Evolutionary conservation across 2,329 filamentous ascomycete species (phyloP).

Genomic region (Triangularia setosa): DNA sequence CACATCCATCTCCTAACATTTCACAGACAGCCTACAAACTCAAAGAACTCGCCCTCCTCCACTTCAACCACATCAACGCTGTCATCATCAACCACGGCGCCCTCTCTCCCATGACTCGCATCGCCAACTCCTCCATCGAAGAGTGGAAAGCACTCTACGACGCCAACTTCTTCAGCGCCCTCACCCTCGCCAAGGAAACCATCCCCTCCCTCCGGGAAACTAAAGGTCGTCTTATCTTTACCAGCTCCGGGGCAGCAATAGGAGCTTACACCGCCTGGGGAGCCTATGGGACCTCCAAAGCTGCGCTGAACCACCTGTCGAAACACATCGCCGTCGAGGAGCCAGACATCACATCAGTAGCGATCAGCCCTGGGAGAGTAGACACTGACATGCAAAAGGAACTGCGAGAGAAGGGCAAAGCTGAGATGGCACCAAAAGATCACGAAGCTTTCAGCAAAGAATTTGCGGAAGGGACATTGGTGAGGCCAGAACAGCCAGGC

Average conservation of each 20-base stretch:
- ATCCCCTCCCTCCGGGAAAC: conserved; percentile 64
- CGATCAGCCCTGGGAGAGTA: conserved; percentile 74
- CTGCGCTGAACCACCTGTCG: conserved; percentile 75
- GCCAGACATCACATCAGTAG: conserved; percentile 66
- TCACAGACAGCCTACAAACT: conserved; percentile 39
- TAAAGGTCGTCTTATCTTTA: conserved; percentile 70
- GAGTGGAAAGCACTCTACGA: conserved; percentile 77
- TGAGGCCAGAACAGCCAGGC: conserved; percentile 81
- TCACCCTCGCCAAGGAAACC: conserved; percentile 73
- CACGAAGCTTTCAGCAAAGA: conserved; percentile 67
- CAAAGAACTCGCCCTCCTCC: conserved; percentile 59
- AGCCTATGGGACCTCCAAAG: conserved; percentile 78
- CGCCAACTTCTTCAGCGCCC: conserved; percentile 79
- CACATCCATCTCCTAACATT: too few species aligned
- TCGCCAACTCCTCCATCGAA: conserved; percentile 63
- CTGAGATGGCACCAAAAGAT: conserved; percentile 49
- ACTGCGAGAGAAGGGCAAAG: conserved; percentile 58
- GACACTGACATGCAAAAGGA: conserved; percentile 89
- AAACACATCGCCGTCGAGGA: conserved; percentile 73
- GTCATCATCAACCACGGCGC: conserved; percentile 86
- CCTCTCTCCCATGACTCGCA: conserved; percentile 67
- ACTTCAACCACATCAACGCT: conserved; percentile 72
- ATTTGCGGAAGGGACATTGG: conserved; percentile 65
- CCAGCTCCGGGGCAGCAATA: conserved; percentile 72
- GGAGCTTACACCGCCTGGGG: conserved; percentile 70